phyloP scores from a whole-genome alignment of 139 green algal genomes.

The Micromonas commoda region DNA sequence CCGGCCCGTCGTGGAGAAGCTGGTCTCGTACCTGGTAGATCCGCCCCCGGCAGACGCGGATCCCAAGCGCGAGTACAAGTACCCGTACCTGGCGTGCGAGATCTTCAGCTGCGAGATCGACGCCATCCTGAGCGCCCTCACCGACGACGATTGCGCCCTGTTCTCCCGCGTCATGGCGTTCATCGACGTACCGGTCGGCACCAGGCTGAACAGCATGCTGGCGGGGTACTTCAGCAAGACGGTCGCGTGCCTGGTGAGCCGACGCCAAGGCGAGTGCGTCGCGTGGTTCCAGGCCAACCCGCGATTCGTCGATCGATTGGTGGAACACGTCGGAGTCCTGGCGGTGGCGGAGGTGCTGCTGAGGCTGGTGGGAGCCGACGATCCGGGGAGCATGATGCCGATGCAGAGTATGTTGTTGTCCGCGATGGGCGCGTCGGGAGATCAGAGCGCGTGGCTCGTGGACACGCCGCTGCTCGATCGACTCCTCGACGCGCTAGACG shows the following conservation, averaged over 20 bases:
- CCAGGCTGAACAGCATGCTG: background rate
- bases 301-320: background rate
- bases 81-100: constrained; percentile 93
- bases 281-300: constrained; percentile 11
- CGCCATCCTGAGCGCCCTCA: constrained; percentile 78
- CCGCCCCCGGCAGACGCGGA: constrained; percentile 44
- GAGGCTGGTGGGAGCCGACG: constrained; percentile 45
- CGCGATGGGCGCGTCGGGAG: background rate
- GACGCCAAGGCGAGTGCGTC: constrained; percentile 14
- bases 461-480: constrained; percentile 44
- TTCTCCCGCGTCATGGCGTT: background rate
- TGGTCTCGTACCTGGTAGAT: constrained; percentile 67
- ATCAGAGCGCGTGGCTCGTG: constrained; percentile 37
- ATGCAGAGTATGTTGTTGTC: background rate
- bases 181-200: background rate
- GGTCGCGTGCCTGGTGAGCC: background rate
- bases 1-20: constrained; percentile 59
- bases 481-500: constrained; percentile 37
- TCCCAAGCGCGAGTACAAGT: constrained; percentile 75
- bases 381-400: constrained; percentile 49
- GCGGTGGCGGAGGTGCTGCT: constrained; percentile 39
- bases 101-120: constrained; percentile 96
- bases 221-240: constrained; percentile 12
- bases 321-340: background rate
- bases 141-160: constrained; percentile 48